Base-by-base conservation (phyloP, 768 basidiomycete genomes). In the Lactarius hatsudake region DNA sequence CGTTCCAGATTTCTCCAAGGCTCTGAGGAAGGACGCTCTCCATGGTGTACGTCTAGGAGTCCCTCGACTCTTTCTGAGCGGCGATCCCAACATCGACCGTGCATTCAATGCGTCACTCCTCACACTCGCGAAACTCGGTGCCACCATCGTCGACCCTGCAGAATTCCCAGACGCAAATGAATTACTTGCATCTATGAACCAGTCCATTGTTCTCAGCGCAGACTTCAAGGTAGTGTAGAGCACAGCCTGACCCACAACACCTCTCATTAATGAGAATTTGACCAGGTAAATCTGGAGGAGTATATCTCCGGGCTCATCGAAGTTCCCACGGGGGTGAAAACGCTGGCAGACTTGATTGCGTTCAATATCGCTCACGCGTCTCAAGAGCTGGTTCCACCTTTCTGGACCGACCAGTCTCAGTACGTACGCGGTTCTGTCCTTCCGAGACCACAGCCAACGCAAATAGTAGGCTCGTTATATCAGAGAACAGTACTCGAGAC, bases 131-230 rank as follows among this genome's bases (percentile, higher is more conserved):
- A 64, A 67, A 3, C 75, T 82, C 7, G 83, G 83, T 18, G 83
- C 83, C 13, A 78, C 82, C 0, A 77, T 90, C 9, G 78, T 89
- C 10, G 88, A 90, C 72, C 86, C 87, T 1, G 84, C 86, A 1
- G 85, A 88, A 65, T 75, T 89, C 18, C 82, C 86, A 0, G 83
- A 83, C 32, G 83, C 82, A 5, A 78, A 81, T 0, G 85, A 85
- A 62, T 69, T 79, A 30, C 66, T 70, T 3, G 82, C 83, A 0
- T 80, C 81, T 26, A 63, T 66, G 0, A 85, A 86, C 63, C 86
- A 89, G 73, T 82, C 80, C 0, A 73, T 84, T 18, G 87, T 88
- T 4, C 70, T 86, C 20, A 70, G 78, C 12, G 75, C 79, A 0
- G 87, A 89, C 69, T 86, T 89, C 76, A 89, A 88, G 80, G 87